Evolutionary conservation across 768 basidiomycete species (phyloP).

Genomic region (Pleurotus tuber-regium): DNA sequence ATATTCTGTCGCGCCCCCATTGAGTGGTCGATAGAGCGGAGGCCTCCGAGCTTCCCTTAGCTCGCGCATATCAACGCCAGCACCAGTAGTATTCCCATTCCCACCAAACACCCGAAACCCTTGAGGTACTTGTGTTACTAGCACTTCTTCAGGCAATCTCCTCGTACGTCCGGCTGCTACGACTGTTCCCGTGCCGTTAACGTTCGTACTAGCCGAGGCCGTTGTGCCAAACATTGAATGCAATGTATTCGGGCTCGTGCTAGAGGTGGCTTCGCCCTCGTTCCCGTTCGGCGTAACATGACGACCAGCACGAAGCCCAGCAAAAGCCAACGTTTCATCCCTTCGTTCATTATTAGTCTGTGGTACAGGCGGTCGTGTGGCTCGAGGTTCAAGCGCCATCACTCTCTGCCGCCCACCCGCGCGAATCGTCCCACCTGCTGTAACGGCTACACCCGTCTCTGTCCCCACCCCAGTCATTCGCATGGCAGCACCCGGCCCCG

Average conservation of each 20-base stretch:
- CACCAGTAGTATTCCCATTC: background rate
- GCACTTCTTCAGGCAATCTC: background rate
- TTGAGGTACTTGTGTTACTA: background rate
- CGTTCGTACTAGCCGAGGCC: background rate
- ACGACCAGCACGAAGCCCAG: background rate
- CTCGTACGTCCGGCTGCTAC: background rate
- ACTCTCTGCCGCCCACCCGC: conserved; percentile 3
- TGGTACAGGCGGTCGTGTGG: background rate
- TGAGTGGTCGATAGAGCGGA: background rate
- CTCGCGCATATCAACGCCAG: background rate
- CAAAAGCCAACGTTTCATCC: background rate
- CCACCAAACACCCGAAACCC: background rate
- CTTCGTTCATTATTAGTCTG: background rate
- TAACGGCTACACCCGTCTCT: background rate
- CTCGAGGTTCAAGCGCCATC: conserved; percentile 6
- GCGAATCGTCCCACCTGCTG: conserved; percentile 7
- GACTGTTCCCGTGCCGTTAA: background rate
- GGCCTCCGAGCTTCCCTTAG: background rate
- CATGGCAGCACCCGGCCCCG: background rate
- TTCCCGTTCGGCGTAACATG: background rate
- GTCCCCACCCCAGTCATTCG: background rate
- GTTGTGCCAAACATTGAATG: background rate
- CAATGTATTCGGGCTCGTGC: background rate
- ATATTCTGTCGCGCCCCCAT: background rate
- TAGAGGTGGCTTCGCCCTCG: background rate